phyloP scores from a whole-genome alignment of 805 yeast species.

The Ogataea siamensis region DNA sequence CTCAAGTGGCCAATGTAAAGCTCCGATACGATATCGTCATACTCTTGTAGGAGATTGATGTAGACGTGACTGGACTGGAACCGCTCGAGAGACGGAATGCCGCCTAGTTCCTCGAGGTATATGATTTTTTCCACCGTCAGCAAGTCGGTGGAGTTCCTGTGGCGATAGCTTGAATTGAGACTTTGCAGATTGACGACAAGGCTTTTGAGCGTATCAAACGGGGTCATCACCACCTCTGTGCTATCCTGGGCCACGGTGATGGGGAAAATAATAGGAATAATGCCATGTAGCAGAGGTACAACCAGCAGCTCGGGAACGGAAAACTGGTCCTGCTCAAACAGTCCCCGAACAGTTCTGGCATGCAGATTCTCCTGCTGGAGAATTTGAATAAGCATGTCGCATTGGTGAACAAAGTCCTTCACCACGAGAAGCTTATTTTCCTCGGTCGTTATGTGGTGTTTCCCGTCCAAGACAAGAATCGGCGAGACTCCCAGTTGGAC shows the following conservation, averaged over 20 bases:
- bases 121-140: conserved; percentile 78
- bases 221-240: conserved; percentile 34
- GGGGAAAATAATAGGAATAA: conserved; percentile 65
- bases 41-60: conserved; percentile 82
- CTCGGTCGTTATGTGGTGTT: conserved; percentile 14
- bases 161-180: conserved; percentile 13
- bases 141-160: conserved; percentile 29
- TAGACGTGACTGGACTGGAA: conserved; percentile 81
- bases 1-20: conserved; percentile 54
- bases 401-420: conserved; percentile 24
- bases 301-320: conserved; percentile 38
- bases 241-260: conserved; percentile 40
- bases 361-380: conserved; percentile 23
- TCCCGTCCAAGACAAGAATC: conserved; percentile 56
- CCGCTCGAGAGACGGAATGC: conserved; percentile 85
- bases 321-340: conserved; percentile 36
- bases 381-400: conserved; percentile 21
- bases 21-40: conserved; percentile 60
- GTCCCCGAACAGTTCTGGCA: conserved; percentile 35
- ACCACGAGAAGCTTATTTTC: conserved; percentile 12
- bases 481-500: conserved; percentile 72
- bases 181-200: conserved; percentile 38
- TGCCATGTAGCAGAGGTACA: conserved; percentile 43
- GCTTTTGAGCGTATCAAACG: conserved; percentile 41
- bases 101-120: conserved; percentile 79